Evolutionary conservation across 129 eudicot species (phyloP).

Genomic region (Lactuca saligna): DNA sequence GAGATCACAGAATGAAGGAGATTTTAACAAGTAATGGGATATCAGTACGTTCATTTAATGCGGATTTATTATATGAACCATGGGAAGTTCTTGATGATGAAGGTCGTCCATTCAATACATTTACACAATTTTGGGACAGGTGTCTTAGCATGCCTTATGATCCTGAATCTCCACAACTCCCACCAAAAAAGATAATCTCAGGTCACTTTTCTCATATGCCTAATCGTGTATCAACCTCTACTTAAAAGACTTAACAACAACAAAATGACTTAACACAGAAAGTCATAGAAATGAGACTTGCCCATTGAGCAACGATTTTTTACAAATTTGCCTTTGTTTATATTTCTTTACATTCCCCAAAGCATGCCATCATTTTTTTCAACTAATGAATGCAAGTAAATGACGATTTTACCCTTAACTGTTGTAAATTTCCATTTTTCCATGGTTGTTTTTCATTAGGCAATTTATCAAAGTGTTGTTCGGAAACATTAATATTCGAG

Average conservation of each 20-base stretch:
- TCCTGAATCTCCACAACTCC: conserved; percentile 86
- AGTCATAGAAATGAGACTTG: no score
- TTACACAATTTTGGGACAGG: conserved; percentile 73
- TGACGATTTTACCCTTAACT: no score
- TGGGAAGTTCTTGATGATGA: conserved; percentile 79
- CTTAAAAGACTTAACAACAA: no score
- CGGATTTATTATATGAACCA: conserved; percentile 88
- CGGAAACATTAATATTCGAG: conserved; percentile 62
- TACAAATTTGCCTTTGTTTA: no score
- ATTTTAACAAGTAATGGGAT: conserved; percentile 58
- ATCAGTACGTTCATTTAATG: conserved; percentile 74
- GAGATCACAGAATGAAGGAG: conserved; percentile 83
- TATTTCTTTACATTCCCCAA: no score
- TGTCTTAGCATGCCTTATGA: conserved; percentile 93
- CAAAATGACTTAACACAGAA: no score
- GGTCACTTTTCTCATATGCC: conserved; percentile 33
- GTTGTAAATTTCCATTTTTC: not conserved
- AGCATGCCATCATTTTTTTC: no score
- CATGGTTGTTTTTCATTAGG: conserved; percentile 35
- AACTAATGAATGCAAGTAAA: no score
- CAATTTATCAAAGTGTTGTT: conserved; percentile 61
- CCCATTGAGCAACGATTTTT: no score
- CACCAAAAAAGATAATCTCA: conserved; percentile 79
- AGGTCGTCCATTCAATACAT: conserved; percentile 70
- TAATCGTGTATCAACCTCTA: no score